These are phyloP conservation scores for Cytospora chrysosperma DNA, from an alignment of 2,329 filamentous ascomycete genomes.

Conservation along the genomic window DNA sequence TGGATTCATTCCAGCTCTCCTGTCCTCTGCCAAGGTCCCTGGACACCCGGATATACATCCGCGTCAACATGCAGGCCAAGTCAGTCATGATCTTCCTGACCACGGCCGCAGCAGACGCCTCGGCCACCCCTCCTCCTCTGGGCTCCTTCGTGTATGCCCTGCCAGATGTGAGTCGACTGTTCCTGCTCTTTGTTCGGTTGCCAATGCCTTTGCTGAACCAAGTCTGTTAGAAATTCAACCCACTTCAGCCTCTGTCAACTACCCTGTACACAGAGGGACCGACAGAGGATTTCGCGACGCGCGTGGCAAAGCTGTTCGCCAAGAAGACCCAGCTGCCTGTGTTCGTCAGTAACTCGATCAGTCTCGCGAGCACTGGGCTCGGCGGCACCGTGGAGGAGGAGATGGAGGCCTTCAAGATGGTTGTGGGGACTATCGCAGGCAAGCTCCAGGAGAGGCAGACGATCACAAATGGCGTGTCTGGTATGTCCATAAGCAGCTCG, in stretches of 20 bases:
- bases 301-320: slow-evolving; percentile 81
- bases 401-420: slow-evolving; percentile 78
- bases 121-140: slow-evolving; percentile 55
- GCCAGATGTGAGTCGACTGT: slow-evolving; percentile 66
- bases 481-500: slow-evolving; percentile 18
- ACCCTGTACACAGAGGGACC: slow-evolving; percentile 73
- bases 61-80: slow-evolving; percentile 57
- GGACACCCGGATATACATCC: slow-evolving; percentile 61
- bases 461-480: slow-evolving; percentile 26
- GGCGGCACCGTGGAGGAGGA: slow-evolving; percentile 89
- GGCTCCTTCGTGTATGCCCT: slow-evolving; percentile 94
- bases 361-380: slow-evolving; percentile 68
- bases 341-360: slow-evolving; percentile 90
- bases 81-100: slow-evolving; percentile 61
- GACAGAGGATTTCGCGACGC: slow-evolving; percentile 82
- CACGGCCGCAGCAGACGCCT: slow-evolving; percentile 54
- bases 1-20: slow-evolving; percentile 47
- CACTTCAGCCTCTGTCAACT: slow-evolving; percentile 69
- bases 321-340: slow-evolving; percentile 69
- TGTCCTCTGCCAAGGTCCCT: slow-evolving; percentile 59
- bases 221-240: slow-evolving; percentile 46
- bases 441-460: slow-evolving; percentile 44
- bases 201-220: not conserved
- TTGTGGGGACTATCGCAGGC: slow-evolving; percentile 67
- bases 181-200: not conserved